These are phyloP conservation scores for Amorphotheca resinae DNA, from an alignment of 495 filamentous ascomycete species.

Conservation along the genomic window DNA sequence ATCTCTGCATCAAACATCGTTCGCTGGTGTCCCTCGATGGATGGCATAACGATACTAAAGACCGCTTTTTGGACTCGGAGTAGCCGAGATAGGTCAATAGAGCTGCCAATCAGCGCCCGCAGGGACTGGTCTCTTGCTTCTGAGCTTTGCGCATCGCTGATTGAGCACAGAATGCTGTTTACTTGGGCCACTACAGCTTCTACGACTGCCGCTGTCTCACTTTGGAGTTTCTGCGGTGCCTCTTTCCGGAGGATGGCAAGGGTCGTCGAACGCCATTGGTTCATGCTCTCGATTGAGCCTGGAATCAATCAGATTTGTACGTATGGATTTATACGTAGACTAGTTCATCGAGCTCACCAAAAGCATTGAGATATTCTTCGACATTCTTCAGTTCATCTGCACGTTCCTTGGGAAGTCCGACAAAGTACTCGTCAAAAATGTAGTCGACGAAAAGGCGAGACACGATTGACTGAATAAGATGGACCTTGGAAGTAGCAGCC, in stretches of 20 bases:
- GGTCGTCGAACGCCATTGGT: constrained; percentile 42
- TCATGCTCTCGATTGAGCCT: constrained; percentile 35
- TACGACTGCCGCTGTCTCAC: constrained; percentile 25
- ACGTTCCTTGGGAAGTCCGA: constrained; percentile 33
- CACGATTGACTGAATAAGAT: constrained; percentile 40
- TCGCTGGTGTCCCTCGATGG: constrained; percentile 33
- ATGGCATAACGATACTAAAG: constrained; percentile 38
- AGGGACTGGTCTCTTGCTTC: constrained; percentile 36
- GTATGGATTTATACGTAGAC: not conserved
- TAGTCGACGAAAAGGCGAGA: constrained; percentile 36
- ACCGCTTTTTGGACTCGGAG: constrained; percentile 40
- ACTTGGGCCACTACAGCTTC: constrained; percentile 25
- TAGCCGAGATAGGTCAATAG: constrained; percentile 37
- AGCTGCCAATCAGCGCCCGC: constrained; percentile 28
- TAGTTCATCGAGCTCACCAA: constrained; percentile 26
- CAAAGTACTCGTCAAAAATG: constrained; percentile 40
- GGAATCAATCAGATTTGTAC: constrained; percentile 1
- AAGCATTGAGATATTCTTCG: constrained; percentile 31
- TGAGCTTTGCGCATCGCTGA: constrained; percentile 21
- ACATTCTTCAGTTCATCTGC: constrained; percentile 28
- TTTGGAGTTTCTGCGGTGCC: constrained; percentile 27
- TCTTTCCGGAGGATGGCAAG: constrained; percentile 38
- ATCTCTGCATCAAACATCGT: constrained; percentile 34
- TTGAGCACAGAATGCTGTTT: constrained; percentile 17
- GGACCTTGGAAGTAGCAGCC: constrained; percentile 32